Conservation (phyloP, 1,284 basidiomycete species). For the Puccinia brachypodii region DNA sequence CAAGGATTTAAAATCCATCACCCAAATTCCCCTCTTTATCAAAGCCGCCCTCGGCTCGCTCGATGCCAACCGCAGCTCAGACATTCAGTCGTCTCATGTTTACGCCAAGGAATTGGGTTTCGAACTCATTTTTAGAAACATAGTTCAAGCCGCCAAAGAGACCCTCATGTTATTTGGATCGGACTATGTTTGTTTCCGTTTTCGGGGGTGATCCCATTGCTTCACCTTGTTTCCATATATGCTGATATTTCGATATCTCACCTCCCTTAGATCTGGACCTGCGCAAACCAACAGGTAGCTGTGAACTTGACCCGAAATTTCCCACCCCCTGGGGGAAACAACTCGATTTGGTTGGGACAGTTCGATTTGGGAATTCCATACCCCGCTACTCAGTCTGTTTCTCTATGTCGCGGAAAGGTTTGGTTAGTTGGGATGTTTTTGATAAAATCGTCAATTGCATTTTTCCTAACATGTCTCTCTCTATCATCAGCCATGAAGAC, state of each 20-base stretch:
- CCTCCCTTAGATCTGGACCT: constrained; percentile 38
- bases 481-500: constrained; percentile 25
- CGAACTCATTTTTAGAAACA: constrained; percentile 14
- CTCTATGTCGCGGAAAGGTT: constrained; percentile 16
- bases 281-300: constrained; percentile 35
- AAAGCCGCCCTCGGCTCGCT: neutral
- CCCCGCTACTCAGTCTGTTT: constrained; percentile 18
- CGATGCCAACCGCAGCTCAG: neutral
- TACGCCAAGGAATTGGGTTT: constrained; percentile 26
- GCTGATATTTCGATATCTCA: neutral
- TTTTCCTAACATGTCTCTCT: neutral
- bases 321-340: neutral
- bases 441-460: neutral
- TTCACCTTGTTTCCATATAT: neutral
- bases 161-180: constrained; percentile 49
- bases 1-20: constrained; percentile 59
- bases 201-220: no score
- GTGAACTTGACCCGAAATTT: constrained; percentile 35
- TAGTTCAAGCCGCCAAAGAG: constrained; percentile 51
- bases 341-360: constrained; percentile 30
- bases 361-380: constrained; percentile 30
- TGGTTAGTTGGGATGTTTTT: constrained; percentile 1
- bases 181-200: constrained; percentile 25
- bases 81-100: neutral
- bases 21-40: constrained; percentile 58